phyloP scores from a whole-genome alignment of 306 rosid species.

The Pyrus pyrifolia region DNA sequence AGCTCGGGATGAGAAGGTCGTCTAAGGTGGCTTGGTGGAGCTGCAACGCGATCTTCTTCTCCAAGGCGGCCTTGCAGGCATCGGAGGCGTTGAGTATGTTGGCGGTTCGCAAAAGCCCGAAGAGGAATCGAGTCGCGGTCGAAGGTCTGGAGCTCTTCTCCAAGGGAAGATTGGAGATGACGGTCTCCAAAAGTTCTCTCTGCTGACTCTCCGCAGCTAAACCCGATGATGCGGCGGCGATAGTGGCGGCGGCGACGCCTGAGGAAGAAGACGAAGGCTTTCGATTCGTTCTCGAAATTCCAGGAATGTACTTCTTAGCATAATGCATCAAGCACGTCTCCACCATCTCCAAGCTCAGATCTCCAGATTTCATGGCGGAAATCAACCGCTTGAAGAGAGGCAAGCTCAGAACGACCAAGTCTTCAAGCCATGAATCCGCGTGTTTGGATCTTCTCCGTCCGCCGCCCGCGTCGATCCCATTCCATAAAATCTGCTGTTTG shows the following conservation, averaged over 20 bases:
- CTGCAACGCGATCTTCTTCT: constrained; percentile 82
- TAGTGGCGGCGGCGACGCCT: too few species aligned
- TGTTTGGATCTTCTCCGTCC: constrained; percentile 37
- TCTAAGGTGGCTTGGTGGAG: constrained; percentile 86
- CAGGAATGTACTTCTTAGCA: constrained; percentile 80
- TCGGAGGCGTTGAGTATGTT: constrained; percentile 67
- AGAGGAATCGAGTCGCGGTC: constrained; percentile 55
- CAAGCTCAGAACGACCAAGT: constrained; percentile 52
- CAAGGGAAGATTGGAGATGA: constrained; percentile 59
- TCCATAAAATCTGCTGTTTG: constrained; percentile 55
- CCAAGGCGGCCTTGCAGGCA: constrained; percentile 55
- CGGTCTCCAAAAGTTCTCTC: constrained; percentile 67
- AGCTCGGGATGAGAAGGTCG: constrained; percentile 87
- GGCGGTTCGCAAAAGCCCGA: constrained; percentile 70
- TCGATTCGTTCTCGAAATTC: constrained; percentile 65
- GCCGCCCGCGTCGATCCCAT: constrained; percentile 49
- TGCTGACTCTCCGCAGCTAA: constrained; percentile 56
- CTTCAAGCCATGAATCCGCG: constrained; percentile 74
- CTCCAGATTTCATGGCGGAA: constrained; percentile 43
- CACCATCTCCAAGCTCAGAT: constrained; percentile 52
- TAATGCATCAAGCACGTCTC: constrained; percentile 74
- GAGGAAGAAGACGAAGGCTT: constrained; percentile 46
- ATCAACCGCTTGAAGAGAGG: constrained; percentile 67
- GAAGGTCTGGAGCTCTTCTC: constrained; percentile 50
- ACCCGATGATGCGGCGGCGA: constrained; percentile 12